Percentiles rank a stretch among this genome's conserved stretches.
These are phyloP conservation scores for Marchantia paleacea DNA, from an alignment of 225 moss, liverwort and hornwort genomes.

Conservation along the genomic window DNA sequence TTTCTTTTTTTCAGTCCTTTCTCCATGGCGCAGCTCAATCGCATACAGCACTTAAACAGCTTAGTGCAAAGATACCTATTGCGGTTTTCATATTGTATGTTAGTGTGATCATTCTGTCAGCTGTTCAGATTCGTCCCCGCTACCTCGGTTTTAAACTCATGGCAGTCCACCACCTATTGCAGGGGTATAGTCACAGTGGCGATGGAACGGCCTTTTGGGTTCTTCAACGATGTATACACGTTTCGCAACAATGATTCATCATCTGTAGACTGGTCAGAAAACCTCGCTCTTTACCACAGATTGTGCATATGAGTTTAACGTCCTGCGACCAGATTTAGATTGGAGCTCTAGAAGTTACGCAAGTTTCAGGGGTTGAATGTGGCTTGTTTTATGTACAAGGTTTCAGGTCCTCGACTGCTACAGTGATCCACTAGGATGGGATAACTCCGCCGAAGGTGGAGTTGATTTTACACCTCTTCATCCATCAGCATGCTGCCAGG, in stretches of 20 bases:
- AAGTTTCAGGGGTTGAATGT: conserved; percentile 12
- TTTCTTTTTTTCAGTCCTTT: not conserved
- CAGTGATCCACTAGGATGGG: conserved; percentile 92
- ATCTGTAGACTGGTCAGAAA: not conserved
- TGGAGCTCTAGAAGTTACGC: not conserved
- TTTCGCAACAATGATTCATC: not conserved
- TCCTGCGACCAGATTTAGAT: not conserved
- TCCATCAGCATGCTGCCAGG: conserved; percentile 28
- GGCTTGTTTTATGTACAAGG: conserved; percentile 37
- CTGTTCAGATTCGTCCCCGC: not conserved
- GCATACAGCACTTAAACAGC: not conserved
- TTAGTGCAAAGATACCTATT: too few relatives aligned
- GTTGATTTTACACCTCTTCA: not conserved
- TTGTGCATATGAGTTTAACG: not conserved
- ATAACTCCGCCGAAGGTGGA: conserved; percentile 24
- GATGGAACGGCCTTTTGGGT: not conserved
- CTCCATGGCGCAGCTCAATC: not conserved
- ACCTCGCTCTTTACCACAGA: not conserved
- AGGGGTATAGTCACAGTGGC: conserved; percentile 17
- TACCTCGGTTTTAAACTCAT: not conserved
- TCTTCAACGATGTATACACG: not conserved
- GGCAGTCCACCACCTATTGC: not conserved
- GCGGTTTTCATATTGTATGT: not conserved
- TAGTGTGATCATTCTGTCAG: not conserved
- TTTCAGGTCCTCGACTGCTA: conserved; percentile 83